Conservation (phyloP, 2,329 filamentous ascomycete species). For the Fusarium papillatum region DNA sequence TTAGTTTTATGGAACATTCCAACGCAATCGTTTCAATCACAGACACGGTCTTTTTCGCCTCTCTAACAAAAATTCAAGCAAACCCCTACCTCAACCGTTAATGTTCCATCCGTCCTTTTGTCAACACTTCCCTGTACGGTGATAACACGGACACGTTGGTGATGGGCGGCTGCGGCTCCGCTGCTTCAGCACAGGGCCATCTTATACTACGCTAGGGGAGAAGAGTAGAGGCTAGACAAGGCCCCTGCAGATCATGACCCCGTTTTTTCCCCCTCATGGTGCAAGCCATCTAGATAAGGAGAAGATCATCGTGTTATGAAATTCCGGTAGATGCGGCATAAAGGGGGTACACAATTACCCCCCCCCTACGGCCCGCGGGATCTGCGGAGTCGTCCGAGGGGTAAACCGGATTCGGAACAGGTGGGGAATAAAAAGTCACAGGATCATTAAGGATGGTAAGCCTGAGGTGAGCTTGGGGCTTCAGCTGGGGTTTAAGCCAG, state of each 20-base stretch:
- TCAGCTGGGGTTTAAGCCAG: neutral
- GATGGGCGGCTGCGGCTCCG: conserved; percentile 10
- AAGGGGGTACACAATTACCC: neutral
- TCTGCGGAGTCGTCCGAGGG: conserved; percentile 3
- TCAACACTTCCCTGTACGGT: neutral
- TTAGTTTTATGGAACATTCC: neutral
- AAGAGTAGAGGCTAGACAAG: neutral
- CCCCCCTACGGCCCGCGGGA: neutral
- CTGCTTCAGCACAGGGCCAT: neutral
- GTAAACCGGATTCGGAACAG: neutral
- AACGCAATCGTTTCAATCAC: neutral
- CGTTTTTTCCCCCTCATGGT: neutral
- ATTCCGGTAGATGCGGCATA: conserved; percentile 4
- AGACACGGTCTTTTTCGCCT: neutral
- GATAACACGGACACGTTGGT: neutral
- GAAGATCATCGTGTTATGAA: conserved; percentile 6
- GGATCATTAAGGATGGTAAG: neutral
- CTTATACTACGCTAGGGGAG: neutral
- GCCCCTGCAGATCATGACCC: conserved; percentile 9
- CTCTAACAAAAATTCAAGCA: neutral
- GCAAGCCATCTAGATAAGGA: conserved; percentile 13
- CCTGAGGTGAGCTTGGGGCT: neutral
- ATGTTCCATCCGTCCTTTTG: conserved; percentile 9
- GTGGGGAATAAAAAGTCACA: neutral
- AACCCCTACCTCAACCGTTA: conserved; percentile 1